Conservation (phyloP, 2,329 filamentous ascomycete genomes). For the Diplocarpon rosae region DNA sequence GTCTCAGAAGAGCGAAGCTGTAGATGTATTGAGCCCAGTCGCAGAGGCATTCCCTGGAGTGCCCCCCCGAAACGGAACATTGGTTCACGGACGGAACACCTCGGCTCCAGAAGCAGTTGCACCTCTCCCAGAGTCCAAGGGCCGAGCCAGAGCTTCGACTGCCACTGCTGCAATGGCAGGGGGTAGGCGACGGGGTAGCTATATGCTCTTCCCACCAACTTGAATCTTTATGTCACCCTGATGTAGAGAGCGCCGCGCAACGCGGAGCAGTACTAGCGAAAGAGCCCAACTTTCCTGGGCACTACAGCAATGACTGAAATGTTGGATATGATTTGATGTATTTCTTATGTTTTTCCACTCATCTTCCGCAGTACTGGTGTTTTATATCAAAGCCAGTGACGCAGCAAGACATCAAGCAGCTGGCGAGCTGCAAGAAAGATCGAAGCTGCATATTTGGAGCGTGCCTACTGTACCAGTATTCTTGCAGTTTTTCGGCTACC, state of each 20-base stretch:
- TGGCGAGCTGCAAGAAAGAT: constrained; percentile 5
- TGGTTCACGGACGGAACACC: constrained; percentile 21
- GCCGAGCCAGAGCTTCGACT: constrained; percentile 18
- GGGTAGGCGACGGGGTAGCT: constrained; percentile 20
- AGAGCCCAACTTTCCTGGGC: not conserved
- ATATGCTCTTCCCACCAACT: constrained; percentile 23
- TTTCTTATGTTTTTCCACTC: constrained; percentile 7
- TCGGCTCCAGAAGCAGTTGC: constrained; percentile 20
- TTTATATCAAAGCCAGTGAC: not conserved
- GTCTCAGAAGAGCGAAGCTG: not conserved
- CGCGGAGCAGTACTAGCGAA: not conserved
- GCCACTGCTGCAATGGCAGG: constrained; percentile 5
- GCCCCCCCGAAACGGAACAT: constrained; percentile 1
- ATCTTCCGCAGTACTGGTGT: not conserved
- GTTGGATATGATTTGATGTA: constrained; percentile 14
- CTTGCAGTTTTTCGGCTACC: not conserved
- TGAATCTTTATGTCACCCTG: not conserved
- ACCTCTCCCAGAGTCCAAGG: constrained; percentile 15
- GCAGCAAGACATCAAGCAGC: constrained; percentile 6
- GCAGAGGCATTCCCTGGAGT: constrained; percentile 15
- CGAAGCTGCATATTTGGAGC: constrained; percentile 1
- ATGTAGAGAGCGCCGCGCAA: not conserved
- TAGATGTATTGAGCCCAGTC: constrained; percentile 21
- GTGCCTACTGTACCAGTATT: constrained; percentile 1
- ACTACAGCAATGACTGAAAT: not conserved